These are phyloP conservation scores for Penicillium vulpinum DNA, from an alignment of 2,329 filamentous ascomycete genomes.

Conservation along the genomic window DNA sequence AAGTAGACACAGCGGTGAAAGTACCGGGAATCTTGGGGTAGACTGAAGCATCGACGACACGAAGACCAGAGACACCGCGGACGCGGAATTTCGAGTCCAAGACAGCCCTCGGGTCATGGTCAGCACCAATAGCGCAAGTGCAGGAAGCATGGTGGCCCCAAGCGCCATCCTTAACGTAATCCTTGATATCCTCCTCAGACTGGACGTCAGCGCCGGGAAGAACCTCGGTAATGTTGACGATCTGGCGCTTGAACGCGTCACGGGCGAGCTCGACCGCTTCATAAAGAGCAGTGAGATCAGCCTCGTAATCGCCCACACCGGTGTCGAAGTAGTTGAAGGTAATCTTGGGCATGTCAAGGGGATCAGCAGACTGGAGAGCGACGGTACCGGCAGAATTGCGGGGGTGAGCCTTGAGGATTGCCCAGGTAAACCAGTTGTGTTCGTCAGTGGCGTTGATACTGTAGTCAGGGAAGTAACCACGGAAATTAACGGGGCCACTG, in stretches of 20 bases:
- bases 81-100: slow-evolving; percentile 60
- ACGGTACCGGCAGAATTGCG: slow-evolving; percentile 65
- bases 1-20: slow-evolving; percentile 54
- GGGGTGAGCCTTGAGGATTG: slow-evolving; percentile 61
- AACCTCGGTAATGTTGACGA: slow-evolving; percentile 46
- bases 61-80: slow-evolving; percentile 54
- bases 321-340: slow-evolving; percentile 59
- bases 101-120: slow-evolving; percentile 56
- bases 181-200: slow-evolving; percentile 42
- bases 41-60: slow-evolving; percentile 63
- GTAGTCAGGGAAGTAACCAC: slow-evolving; percentile 51
- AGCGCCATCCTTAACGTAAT: slow-evolving; percentile 52
- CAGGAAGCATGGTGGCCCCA: slow-evolving; percentile 62
- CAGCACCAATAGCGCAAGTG: slow-evolving; percentile 57
- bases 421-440: slow-evolving; percentile 49
- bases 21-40: slow-evolving; percentile 59
- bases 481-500: slow-evolving; percentile 58
- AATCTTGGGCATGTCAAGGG: slow-evolving; percentile 64
- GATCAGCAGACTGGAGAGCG: slow-evolving; percentile 60
- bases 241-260: slow-evolving; percentile 43
- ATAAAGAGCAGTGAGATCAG: slow-evolving; percentile 14
- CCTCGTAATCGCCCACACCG: slow-evolving; percentile 28
- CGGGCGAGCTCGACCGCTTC: slow-evolving; percentile 47
- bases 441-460: slow-evolving; percentile 44
- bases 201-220: slow-evolving; percentile 46